Evolutionary conservation across 805 yeast species (phyloP), one percentile per base, ranked within the genome.

Genomic region (Kodamaea nitidulidarum): DNA sequence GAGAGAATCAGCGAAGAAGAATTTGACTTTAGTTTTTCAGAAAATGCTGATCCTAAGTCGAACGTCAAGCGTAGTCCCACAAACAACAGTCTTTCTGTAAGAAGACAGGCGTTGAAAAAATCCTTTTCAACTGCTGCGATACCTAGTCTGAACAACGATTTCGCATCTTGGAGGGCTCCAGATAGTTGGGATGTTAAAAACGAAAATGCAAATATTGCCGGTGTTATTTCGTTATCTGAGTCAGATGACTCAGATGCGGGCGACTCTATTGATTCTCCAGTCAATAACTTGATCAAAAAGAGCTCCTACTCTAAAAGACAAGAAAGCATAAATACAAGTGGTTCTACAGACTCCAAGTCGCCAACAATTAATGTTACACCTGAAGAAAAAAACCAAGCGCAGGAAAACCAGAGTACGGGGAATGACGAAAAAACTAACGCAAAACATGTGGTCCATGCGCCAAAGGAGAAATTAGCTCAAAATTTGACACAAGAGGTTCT

Each of bases 111-210:
- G 7, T 31, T 37, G 20, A 36, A 28, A 22, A 40, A 42, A 11
- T 27, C 47, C 9, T 22, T 25, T n/a, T 42, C 51, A 2, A 35
- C 43, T 4, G 24, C 37, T 18, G 36, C 42, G 7, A 24, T 35
- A 15, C 4, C 10, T n/a, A 15, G 11, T 8, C 32, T 14, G 32
- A 24, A 11, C 35, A 7, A 24, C 24, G 34, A 25, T 30, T 17
- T 6, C 52, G 32, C 53, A 0, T 48, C 54, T 4, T 71, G 76
- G 76, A 60, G 53, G 34, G 73, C 75, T 2, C 76, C 76, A 1
- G 76, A 71, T 46, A 61, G 70, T 41, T 71, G 76, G 76, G 76
- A 67, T 39, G 75, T 70, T 15, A 67, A 70, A 34, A 51, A 48
- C 10, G 59, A 57, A 16, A 12, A 14, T 27, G 7, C 22, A 6